Base-by-base conservation (phyloP, 2,329 filamentous ascomycete genomes). In the Sordariomycetes sp. region DNA sequence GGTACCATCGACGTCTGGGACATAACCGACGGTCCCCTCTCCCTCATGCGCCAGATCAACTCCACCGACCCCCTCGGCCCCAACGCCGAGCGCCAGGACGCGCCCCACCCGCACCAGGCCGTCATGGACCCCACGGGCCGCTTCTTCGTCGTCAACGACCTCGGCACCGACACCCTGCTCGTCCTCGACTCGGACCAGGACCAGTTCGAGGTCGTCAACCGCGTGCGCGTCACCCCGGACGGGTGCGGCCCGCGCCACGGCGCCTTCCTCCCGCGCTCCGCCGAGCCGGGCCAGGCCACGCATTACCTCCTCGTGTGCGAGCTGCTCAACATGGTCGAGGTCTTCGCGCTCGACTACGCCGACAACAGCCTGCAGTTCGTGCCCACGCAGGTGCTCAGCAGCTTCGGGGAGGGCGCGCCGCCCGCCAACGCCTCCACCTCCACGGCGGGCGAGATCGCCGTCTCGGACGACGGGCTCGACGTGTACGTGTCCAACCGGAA, bases 401-500 rank as follows among this genome's bases (percentile, higher is more conserved):
- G 72, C 50, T 78, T 75, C 58, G 72, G 72, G 59, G 59, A 64
- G 10, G 65, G 61, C 20, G 64, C 64, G 59, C 66, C 67, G 3
- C 70, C 74, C 3, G 68, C 67, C 59, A 72, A 74, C 60, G 57
- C 67, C 35, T 67, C 63, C 28, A 64, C 64, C 1, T 74, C 77
- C 4, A 71, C 76, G 0, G 77, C 73, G 1, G 78, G 76, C 53
- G 77, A 75, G 65, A 65, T 80, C 52, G 66, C 70, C 60, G 64
- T 80, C 52, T 67, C 72, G 14, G 64, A 65, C 34, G 74, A 76
- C 67, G 69, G 68, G 66, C 65, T 66, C 61, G 69, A 79, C 67
- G 63, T 80, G 32, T 80, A 80, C 67, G 70, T 80, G 55, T 76
- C 76, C 52, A 80, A 81, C 71, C 76, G 78, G 7, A 62, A 79